These are phyloP conservation scores for Huntiella moniliformis DNA, from an alignment of 2,329 filamentous ascomycete genomes.

Conservation along the genomic window DNA sequence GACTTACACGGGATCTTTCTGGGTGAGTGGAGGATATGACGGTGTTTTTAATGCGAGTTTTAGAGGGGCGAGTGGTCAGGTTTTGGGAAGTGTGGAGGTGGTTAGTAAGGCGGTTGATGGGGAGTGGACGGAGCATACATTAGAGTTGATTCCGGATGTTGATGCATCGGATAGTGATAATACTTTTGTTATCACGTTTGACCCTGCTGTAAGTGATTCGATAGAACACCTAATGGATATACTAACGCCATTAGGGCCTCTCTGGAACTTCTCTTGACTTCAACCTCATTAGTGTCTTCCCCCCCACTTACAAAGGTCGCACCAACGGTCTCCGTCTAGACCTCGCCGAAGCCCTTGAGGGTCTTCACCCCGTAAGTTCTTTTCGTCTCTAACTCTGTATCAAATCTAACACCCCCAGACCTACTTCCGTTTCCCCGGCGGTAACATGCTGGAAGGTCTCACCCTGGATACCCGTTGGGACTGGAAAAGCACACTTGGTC, in stretches of 20 bases:
- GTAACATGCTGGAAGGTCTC: slow-evolving; percentile 38
- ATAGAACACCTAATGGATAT: background rate
- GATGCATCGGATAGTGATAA: slow-evolving; percentile 36
- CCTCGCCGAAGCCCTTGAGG: slow-evolving; percentile 32
- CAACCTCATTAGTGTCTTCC: slow-evolving; percentile 40
- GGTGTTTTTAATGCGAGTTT: slow-evolving; percentile 29
- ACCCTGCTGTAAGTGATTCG: slow-evolving; percentile 19
- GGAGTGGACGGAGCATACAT: slow-evolving; percentile 34
- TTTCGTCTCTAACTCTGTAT: too few relatives aligned
- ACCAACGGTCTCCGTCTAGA: slow-evolving; percentile 39
- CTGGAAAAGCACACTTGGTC: slow-evolving; percentile 35
- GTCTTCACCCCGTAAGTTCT: slow-evolving; percentile 27
- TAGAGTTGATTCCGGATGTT: slow-evolving; percentile 23
- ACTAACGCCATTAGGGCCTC: slow-evolving; percentile 16
- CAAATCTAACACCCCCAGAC: slow-evolving; percentile 16
- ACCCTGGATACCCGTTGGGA: slow-evolving; percentile 27
- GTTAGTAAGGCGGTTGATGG: slow-evolving; percentile 22
- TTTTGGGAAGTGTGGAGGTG: slow-evolving; percentile 29
- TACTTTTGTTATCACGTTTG: slow-evolving; percentile 35
- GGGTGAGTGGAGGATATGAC: slow-evolving; percentile 30
- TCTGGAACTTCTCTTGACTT: slow-evolving; percentile 30
- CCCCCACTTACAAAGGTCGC: slow-evolving; percentile 37
- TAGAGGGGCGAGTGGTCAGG: slow-evolving; percentile 25
- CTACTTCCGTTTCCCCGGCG: slow-evolving; percentile 47
- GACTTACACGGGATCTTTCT: slow-evolving; percentile 32